Evolutionary conservation across 495 filamentous ascomycete genomes (phyloP).

Genomic region (Platismatia glauca): DNA sequence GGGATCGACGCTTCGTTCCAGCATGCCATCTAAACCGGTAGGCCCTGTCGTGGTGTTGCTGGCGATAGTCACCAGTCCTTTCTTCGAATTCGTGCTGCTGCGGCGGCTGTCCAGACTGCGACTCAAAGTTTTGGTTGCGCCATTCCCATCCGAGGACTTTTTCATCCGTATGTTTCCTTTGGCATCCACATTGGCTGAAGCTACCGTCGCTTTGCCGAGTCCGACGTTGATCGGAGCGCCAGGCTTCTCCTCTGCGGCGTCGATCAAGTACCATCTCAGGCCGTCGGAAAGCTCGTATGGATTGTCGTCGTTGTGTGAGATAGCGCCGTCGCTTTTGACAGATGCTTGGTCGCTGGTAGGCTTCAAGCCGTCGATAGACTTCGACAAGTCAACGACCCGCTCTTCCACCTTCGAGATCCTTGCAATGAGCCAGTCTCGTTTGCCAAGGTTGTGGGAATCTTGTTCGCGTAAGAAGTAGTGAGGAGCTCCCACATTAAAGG

Average conservation of each 20-base stretch:
- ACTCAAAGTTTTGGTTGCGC: slow-evolving; percentile 64
- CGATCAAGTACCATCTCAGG: slow-evolving; percentile 88
- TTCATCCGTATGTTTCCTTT: slow-evolving; percentile 61
- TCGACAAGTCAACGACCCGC: slow-evolving; percentile 85
- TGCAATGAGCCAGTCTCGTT: slow-evolving; percentile 86
- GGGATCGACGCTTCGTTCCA: slow-evolving; percentile 18
- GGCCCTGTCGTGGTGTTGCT: slow-evolving; percentile 7
- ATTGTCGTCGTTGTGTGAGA: slow-evolving; percentile 82
- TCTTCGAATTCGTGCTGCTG: slow-evolving; percentile 74
- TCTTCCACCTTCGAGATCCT: slow-evolving; percentile 89
- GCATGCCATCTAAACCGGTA: slow-evolving; percentile 13
- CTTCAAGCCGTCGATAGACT: slow-evolving; percentile 49
- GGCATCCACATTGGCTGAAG: slow-evolving; percentile 78
- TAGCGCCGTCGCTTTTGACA: slow-evolving; percentile 45
- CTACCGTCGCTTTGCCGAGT: slow-evolving; percentile 79
- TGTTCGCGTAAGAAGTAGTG: slow-evolving; percentile 96
- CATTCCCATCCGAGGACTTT: slow-evolving; percentile 32
- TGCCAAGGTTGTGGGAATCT: slow-evolving; percentile 72
- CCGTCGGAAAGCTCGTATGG: slow-evolving; percentile 96
- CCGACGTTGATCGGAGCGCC: slow-evolving; percentile 91
- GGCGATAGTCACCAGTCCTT: slow-evolving; percentile 34
- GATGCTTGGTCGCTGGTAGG: slow-evolving; percentile 43
- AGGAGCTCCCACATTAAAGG: slow-evolving; percentile 93
- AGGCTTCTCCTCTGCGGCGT: slow-evolving; percentile 86
- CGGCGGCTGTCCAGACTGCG: slow-evolving; percentile 84